These are phyloP conservation scores for Eutypella sp. DNA, from an alignment of 2,329 filamentous ascomycete species.

Conservation along the genomic window DNA sequence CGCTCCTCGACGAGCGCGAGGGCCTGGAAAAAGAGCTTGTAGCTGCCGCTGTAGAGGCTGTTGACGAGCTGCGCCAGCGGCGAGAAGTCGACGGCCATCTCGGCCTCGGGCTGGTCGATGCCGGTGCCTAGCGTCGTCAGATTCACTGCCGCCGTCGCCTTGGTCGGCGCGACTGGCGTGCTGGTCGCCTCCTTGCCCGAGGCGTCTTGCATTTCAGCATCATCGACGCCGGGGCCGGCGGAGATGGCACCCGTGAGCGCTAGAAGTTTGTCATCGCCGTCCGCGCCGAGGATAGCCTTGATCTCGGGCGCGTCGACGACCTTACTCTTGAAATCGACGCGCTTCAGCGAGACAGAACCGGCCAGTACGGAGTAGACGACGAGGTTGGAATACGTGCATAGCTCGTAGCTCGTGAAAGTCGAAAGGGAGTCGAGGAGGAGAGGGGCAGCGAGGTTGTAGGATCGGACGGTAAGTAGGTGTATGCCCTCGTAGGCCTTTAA, in stretches of 20 bases:
- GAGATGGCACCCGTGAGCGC: slow-evolving; percentile 77
- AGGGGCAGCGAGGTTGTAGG: slow-evolving; percentile 83
- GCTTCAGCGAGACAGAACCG: slow-evolving; percentile 88
- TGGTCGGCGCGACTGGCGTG: slow-evolving; percentile 45
- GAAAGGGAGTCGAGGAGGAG: slow-evolving; percentile 94
- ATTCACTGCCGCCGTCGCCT: slow-evolving; percentile 69
- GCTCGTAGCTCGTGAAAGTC: slow-evolving; percentile 97
- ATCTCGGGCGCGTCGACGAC: slow-evolving; percentile 98
- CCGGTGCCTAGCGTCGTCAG: slow-evolving; percentile 74
- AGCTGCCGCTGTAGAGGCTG: slow-evolving; percentile 89
- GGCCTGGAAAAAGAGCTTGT: slow-evolving; percentile 88
- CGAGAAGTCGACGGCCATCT: slow-evolving; percentile 82
- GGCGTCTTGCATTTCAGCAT: slow-evolving; percentile 68
- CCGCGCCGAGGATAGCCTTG: slow-evolving; percentile 82
- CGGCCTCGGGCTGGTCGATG: slow-evolving; percentile 67
- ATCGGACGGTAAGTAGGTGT: slow-evolving; percentile 85
- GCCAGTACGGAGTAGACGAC: slow-evolving; percentile 95
- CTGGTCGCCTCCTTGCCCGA: slow-evolving; percentile 38
- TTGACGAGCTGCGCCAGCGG: slow-evolving; percentile 82
- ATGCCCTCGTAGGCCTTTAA: slow-evolving; percentile 98
- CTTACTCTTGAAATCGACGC: slow-evolving; percentile 98
- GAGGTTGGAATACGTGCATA: slow-evolving; percentile 92
- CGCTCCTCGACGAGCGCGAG: slow-evolving; percentile 86
- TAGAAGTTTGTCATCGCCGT: slow-evolving; percentile 80
- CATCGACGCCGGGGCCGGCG: slow-evolving; percentile 68